phyloP scores from a whole-genome alignment of 768 basidiomycete species.

The Panaeolus cyanescens region DNA sequence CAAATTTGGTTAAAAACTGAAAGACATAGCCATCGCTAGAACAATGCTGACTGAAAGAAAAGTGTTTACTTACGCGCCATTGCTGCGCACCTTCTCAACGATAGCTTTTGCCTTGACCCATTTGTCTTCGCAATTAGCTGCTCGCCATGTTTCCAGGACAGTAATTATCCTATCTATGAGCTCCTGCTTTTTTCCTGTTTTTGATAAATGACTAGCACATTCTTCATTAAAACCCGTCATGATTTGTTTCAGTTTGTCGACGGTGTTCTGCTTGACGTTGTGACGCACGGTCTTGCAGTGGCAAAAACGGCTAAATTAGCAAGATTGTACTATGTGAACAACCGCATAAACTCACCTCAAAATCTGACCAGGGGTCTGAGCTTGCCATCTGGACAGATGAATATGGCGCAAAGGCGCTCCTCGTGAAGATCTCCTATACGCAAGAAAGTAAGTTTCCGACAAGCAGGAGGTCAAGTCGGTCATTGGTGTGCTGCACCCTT shows the following conservation, averaged over 20 bases:
- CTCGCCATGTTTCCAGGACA: constrained; percentile 63
- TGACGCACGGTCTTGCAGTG: constrained; percentile 56
- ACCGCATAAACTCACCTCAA: constrained; percentile 54
- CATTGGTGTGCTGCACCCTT: constrained; percentile 7
- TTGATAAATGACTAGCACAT: constrained; percentile 65
- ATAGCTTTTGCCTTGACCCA: constrained; percentile 73
- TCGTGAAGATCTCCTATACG: neutral
- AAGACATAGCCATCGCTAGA: neutral
- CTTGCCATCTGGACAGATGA: constrained; percentile 51
- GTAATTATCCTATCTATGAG: constrained; percentile 74
- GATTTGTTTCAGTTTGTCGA: constrained; percentile 85
- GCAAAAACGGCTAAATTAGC: constrained; percentile 12
- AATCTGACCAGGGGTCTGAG: constrained; percentile 67
- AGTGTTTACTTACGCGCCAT: constrained; percentile 60
- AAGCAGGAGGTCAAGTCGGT: constrained; percentile 3
- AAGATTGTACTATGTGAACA: neutral
- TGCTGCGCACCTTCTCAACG: constrained; percentile 63
- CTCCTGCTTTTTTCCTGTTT: constrained; percentile 86
- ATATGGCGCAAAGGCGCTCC: constrained; percentile 7
- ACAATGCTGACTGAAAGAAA: neutral
- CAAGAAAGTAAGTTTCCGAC: neutral
- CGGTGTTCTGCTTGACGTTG: constrained; percentile 75
- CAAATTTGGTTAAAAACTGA: neutral
- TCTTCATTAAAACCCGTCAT: constrained; percentile 78
- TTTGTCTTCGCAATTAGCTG: constrained; percentile 55